These are phyloP conservation scores for Diddensiella transvaalensis DNA, from an alignment of 805 yeast genomes.

Conservation along the genomic window DNA sequence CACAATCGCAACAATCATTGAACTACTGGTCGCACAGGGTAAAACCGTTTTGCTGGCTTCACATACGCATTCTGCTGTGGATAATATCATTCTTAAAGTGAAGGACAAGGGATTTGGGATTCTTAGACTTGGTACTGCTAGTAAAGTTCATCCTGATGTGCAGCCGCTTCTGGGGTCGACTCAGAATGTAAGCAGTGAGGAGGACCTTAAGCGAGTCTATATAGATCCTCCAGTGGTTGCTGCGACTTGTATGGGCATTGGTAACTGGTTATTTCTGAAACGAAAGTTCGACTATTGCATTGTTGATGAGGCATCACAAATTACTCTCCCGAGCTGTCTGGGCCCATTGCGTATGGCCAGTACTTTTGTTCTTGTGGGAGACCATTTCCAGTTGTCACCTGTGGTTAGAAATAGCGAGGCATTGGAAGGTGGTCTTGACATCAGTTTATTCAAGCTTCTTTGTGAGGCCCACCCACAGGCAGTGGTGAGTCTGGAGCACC, in stretches of 20 bases:
- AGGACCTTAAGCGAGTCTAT: conserved; percentile 47
- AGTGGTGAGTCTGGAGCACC: conserved; percentile 73
- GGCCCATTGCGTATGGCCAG: conserved; percentile 82
- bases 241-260: conserved; percentile 77
- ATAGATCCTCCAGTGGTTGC: conserved; percentile 74
- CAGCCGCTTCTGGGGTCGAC: conserved; percentile 39
- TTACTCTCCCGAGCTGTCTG: conserved; percentile 82
- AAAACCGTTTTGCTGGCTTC: conserved; percentile 76
- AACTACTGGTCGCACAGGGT: conserved; percentile 52
- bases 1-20: conserved; percentile 72
- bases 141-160: conserved; percentile 59
- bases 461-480: conserved; percentile 70
- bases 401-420: conserved; percentile 71
- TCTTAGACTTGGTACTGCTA: conserved; percentile 61
- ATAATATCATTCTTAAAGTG: conserved; percentile 81
- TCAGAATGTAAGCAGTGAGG: conserved; percentile 30
- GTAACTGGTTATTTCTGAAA: conserved; percentile 55
- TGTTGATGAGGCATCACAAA: conserved; percentile 95
- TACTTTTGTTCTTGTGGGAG: conserved; percentile 91
- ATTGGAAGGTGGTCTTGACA: conserved; percentile 57
- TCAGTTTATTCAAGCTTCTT: conserved; percentile 70
- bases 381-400: conserved; percentile 91
- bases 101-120: conserved; percentile 43
- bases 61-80: conserved; percentile 95
- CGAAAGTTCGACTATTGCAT: conserved; percentile 85